A percentile compares a stretch with the other conserved stretches of the same genome.
Conservation (phyloP, 2,329 filamentous ascomycete species). For the Sphaerulina musiva region DNA sequence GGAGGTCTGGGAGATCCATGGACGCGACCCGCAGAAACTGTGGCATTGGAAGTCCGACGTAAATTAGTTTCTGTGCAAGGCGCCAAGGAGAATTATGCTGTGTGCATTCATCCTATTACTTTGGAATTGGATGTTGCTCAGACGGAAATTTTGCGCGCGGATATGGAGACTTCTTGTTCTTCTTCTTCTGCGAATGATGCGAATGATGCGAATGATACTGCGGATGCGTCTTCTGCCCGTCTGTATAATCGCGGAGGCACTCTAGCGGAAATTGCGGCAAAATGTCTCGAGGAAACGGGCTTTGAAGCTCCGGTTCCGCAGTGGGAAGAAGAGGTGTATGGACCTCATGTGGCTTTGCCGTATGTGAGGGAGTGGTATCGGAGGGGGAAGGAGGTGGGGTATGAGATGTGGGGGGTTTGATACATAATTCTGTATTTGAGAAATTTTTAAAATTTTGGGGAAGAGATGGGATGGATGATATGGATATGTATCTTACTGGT, state of each 20-base stretch:
- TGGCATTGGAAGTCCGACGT: constrained; percentile 24
- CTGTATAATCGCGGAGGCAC: constrained; percentile 24
- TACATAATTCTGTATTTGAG: background rate
- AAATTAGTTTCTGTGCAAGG: constrained; percentile 23
- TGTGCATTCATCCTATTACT: constrained; percentile 20
- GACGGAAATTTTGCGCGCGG: constrained; percentile 22
- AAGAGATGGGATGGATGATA: background rate
- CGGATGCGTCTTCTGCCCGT: constrained; percentile 14
- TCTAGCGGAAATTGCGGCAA: constrained; percentile 21
- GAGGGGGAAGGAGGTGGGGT: constrained; percentile 19
- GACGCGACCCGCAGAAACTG: constrained; percentile 22
- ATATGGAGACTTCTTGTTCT: constrained; percentile 14
- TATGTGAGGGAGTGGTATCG: constrained; percentile 27
- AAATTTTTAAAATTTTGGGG: too few species aligned
- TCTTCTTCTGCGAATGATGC: too few species aligned
- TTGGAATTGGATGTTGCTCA: constrained; percentile 19
- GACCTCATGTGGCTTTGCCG: constrained; percentile 24
- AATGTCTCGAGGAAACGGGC: constrained; percentile 23
- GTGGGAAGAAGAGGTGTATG: constrained; percentile 26
- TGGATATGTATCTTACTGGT: too few species aligned
- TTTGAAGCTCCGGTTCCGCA: constrained; percentile 23
- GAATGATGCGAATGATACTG: too few species aligned
- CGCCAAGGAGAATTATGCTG: constrained; percentile 23
- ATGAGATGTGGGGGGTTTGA: constrained; percentile 23
- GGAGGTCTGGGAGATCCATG: constrained; percentile 24